Evolutionary conservation across 1,284 basidiomycete genomes (phyloP), one percentile per base, ranked within the genome.

Genomic region (Cryptococcus sp.): DNA sequence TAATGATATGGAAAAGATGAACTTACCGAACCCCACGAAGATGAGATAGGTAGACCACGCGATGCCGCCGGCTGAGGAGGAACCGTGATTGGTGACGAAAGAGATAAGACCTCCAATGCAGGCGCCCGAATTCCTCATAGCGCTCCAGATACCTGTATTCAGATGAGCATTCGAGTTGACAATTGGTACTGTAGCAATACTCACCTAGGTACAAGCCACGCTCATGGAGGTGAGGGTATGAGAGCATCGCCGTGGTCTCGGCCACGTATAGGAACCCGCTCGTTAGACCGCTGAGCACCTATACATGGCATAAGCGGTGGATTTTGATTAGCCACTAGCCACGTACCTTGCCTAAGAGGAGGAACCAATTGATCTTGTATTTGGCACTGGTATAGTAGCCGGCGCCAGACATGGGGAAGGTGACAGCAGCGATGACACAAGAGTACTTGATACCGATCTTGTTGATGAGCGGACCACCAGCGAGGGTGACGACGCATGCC

Each of bases 381-480:
- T 58, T 47, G 17, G 67, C 58, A 44, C 51, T 57, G 27, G 65
- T 61, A 56, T 69, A 71, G 54, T 67, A 71, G 0, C 59, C 59
- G 11, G 58, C 49, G 17, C 69, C 69, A 23, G 51, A 22, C 27
- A 71, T 42, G 5, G 59, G 57, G 47, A 65, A 64, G 16, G 50
- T 19, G 20, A 61, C n/a, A 31, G 64, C 69, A 23, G 64, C 61
- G 51, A 72, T 64, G 31, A 69, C 53, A 44, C 67, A 69, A 10
- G 69, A 50, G 51, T 54, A 66, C 52, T 66, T 69, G 53, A 69
- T 72, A n/a, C 70, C 70, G 42, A 70, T 46, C 50, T 68, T 69
- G 64, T 72, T 72, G 61, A 72, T 63, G 40, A 72, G 19, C 5
- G 70, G 70, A 46, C 70, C 70, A 38, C 70, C 70, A 40, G 68